Base-by-base conservation (phyloP, 2,329 filamentous ascomycete genomes). In the Diplocarpon rosae region DNA sequence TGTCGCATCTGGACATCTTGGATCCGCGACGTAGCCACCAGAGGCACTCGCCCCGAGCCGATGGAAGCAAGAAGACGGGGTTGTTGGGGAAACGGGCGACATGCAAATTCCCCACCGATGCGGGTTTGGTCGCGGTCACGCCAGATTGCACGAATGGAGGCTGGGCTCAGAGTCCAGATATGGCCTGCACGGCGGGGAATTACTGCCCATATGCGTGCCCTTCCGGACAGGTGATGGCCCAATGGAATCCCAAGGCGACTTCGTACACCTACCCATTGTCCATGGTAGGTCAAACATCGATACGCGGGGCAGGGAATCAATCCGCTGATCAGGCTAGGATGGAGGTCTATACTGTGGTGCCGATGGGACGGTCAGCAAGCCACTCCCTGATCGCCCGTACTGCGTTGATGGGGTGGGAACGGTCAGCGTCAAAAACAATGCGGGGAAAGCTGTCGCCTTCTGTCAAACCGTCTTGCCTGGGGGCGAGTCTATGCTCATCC, bases 401-500 rank as follows among this genome's bases (percentile, higher is more conserved):
- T 90, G 85, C 62, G 74, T 82, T 39, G 68, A 78, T 33, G 84
- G 83, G 37, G 76, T 76, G 15, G 82, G 80, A 35, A 60, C 76
- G 7, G 71, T 89, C 43, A 67, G 70, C 45, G 83, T 73, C 30
- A 68, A 78, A 49, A 89, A 87, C 67, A 78, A 80, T 54, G 75
- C 73, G 50, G 72, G 75, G 36, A 66, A 68, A 30, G 59, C 71
- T 12, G 73, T 87, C 43, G 76, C 84, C 2, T 85, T 84, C 65
- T 89, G 84, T 64, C 84, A 89, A 65, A 89, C 84, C 4, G 80
- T 87, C 12, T 65, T 88, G 49, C 84, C 84, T 14, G 84, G 84
- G 39, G 82, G 86, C 56, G 84, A 89, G 66, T 80, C 80, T 49
- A 89, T 89, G 83, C 69, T 88, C 54, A 88, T 88, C 56, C 83